Conservation (phyloP, 768 basidiomycete species). For the Pisolithus sp. region DNA sequence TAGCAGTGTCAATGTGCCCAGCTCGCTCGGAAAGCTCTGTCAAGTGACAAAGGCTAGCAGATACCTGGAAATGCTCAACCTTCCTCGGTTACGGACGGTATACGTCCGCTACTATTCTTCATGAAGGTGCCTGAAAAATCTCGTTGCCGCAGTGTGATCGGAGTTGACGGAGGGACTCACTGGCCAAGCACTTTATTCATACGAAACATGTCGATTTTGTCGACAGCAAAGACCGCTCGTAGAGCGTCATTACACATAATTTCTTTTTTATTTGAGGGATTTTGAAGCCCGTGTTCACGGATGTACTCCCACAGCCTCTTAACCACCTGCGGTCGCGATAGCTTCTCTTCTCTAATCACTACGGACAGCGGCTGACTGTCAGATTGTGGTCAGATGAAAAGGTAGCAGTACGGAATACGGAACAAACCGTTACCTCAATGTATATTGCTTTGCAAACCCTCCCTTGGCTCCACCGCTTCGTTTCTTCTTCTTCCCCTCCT, state of each 20-base stretch:
- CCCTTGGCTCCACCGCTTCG: conserved; percentile 52
- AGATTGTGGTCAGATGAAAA: conserved; percentile 5
- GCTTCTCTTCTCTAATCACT: conserved; percentile 56
- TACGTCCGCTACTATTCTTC: conserved; percentile 14
- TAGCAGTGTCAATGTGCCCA: too few species aligned
- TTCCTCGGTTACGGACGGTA: not conserved
- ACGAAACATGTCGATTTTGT: conserved; percentile 87
- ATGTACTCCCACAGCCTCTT: conserved; percentile 90
- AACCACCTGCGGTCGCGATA: conserved; percentile 86
- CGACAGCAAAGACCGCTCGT: conserved; percentile 68
- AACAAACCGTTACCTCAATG: conserved; percentile 49
- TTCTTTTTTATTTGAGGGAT: conserved; percentile 75
- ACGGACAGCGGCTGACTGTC: conserved; percentile 66
- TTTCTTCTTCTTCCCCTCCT: conserved; percentile 42
- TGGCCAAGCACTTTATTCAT: conserved; percentile 90
- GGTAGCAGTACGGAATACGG: not conserved
- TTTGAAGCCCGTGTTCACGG: conserved; percentile 74
- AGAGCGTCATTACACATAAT: conserved; percentile 77
- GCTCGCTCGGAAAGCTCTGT: not conserved
- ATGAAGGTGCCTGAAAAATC: conserved; percentile 24
- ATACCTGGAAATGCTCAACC: too few species aligned
- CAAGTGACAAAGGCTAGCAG: not conserved
- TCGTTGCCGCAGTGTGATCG: not conserved
- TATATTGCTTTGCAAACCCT: conserved; percentile 74
- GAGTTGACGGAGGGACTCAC: conserved; percentile 33